Evolutionary conservation across 352 stramenopile species (phyloP).

Genomic region (Blastocystis sp.): DNA sequence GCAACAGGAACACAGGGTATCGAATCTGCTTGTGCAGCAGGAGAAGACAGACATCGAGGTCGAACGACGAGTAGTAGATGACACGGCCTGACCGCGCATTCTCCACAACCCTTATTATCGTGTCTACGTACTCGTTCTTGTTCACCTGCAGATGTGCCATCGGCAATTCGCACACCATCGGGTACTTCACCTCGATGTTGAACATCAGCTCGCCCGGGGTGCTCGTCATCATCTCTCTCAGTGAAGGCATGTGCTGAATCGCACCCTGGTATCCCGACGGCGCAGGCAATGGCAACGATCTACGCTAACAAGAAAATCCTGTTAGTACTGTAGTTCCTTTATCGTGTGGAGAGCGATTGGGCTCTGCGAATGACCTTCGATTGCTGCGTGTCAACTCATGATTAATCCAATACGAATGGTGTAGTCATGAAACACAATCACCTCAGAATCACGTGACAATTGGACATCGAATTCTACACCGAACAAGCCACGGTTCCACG

Average conservation of each 20-base stretch:
- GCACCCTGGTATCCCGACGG: background rate
- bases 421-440: conserved; percentile 60
- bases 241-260: background rate
- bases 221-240: conserved; percentile 6
- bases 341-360: background rate
- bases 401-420: background rate
- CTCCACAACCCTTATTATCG: background rate
- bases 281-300: background rate
- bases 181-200: conserved; percentile 63
- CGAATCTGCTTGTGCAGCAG: conserved; percentile 54
- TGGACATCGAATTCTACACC: conserved; percentile 52
- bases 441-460: conserved; percentile 6
- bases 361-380: background rate
- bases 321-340: background rate
- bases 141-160: background rate
- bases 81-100: background rate
- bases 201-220: background rate
- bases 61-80: conserved; percentile 60
- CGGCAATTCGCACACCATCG: background rate
- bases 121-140: conserved; percentile 46
- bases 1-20: conserved; percentile 58
- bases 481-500: background rate
- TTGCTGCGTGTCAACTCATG: background rate
- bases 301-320: background rate
- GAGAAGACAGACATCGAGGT: conserved; percentile 57